phyloP scores from a whole-genome alignment of 495 filamentous ascomycete genomes.

The Penicillium bialowiezense region DNA sequence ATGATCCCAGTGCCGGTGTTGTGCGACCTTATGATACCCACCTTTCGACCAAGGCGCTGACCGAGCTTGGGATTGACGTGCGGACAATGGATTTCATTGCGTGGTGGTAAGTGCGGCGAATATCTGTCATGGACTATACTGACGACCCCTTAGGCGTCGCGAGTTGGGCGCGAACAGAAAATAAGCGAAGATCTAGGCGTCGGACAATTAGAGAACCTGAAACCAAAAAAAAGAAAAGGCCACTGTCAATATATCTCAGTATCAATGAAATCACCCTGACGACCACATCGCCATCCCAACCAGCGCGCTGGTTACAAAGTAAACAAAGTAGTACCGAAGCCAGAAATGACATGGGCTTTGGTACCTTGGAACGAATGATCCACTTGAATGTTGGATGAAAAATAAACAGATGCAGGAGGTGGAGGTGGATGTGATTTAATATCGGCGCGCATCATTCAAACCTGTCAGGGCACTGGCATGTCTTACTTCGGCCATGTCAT shows the following conservation, averaged over 20 bases:
- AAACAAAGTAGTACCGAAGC: too few species aligned
- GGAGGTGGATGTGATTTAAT: too few species aligned
- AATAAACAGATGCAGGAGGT: too few species aligned
- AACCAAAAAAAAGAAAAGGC: neutral
- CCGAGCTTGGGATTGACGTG: conserved; percentile 74
- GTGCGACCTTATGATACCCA: conserved; percentile 89
- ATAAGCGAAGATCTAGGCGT: conserved; percentile 8
- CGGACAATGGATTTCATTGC: conserved; percentile 69
- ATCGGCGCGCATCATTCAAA: too few species aligned
- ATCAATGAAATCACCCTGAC: too few species aligned
- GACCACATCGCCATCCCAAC: too few species aligned
- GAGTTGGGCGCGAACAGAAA: conserved; percentile 39
- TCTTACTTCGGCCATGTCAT: too few species aligned
- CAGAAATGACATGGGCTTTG: too few species aligned
- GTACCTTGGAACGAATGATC: too few species aligned
- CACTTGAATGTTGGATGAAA: too few species aligned
- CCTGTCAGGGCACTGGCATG: too few species aligned
- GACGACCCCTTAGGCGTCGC: conserved; percentile 33
- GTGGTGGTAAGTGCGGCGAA: conserved; percentile 69
- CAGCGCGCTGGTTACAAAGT: too few species aligned
- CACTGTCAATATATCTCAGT: neutral
- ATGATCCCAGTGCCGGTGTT: conserved; percentile 70
- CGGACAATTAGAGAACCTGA: neutral
- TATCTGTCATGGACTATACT: conserved; percentile 10
- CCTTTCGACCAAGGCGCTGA: conserved; percentile 71